A percentile compares a stretch with the other conserved stretches of the same genome.
Evolutionary conservation across 495 filamentous ascomycete genomes (phyloP).

Genomic region (Neurospora tetrasperma): DNA sequence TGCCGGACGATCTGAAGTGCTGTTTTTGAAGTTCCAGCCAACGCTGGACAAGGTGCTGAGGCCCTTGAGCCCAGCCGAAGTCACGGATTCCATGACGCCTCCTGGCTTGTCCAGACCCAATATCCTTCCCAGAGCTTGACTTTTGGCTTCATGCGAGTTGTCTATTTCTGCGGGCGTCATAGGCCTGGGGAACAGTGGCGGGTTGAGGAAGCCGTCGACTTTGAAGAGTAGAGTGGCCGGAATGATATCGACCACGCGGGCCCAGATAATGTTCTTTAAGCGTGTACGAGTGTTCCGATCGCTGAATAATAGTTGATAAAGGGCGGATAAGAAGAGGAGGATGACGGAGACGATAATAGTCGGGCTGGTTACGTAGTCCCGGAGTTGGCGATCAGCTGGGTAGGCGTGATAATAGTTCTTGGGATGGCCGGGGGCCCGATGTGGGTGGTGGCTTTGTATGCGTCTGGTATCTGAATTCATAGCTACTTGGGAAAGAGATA

Average conservation of each 20-base stretch:
- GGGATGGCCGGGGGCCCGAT: constrained; percentile 10
- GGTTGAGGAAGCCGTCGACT: constrained; percentile 41
- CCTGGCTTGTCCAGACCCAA: constrained; percentile 49
- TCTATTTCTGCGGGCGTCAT: constrained; percentile 11
- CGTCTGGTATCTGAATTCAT: constrained; percentile 22
- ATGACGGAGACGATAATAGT: constrained; percentile 27
- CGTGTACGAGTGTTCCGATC: not conserved
- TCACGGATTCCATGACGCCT: constrained; percentile 28
- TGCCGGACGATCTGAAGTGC: constrained; percentile 42
- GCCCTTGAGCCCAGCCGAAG: constrained; percentile 30
- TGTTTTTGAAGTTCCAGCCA: constrained; percentile 25
- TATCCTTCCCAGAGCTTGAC: constrained; percentile 55
- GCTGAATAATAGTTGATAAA: constrained; percentile 27
- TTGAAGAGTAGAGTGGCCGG: constrained; percentile 51
- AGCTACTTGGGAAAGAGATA: not conserved
- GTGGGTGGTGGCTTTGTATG: constrained; percentile 16
- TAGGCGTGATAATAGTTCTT: constrained; percentile 12
- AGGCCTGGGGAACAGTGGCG: constrained; percentile 21
- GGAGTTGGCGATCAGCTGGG: constrained; percentile 11
- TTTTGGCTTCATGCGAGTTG: constrained; percentile 47
- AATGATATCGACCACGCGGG: constrained; percentile 48
- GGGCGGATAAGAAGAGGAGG: constrained; percentile 29
- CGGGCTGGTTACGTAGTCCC: constrained; percentile 24
- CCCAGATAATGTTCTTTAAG: constrained; percentile 45
- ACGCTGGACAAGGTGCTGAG: constrained; percentile 41